Evolutionary conservation across 768 basidiomycete genomes (phyloP).

Genomic region (Agrocybe pediades): DNA sequence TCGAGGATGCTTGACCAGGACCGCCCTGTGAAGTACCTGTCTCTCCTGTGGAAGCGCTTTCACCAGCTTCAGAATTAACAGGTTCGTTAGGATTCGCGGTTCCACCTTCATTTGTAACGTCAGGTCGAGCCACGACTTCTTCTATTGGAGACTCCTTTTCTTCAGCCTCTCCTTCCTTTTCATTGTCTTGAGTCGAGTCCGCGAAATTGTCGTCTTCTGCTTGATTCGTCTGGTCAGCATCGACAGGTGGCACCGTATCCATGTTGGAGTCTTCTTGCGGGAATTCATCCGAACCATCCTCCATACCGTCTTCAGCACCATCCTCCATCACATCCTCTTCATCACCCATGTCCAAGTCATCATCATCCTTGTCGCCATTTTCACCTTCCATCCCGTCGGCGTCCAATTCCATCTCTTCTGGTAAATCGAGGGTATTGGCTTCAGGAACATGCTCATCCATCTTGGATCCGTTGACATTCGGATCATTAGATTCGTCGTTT

Average conservation of each 20-base stretch:
- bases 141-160: slow-evolving; percentile 32
- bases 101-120: slow-evolving; percentile 45
- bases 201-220: slow-evolving; percentile 2
- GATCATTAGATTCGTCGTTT: slow-evolving; percentile 43
- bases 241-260: slow-evolving; percentile 1
- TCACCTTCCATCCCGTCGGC: slow-evolving; percentile 37
- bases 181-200: slow-evolving; percentile 10
- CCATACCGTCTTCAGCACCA: slow-evolving; percentile 30
- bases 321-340: slow-evolving; percentile 35
- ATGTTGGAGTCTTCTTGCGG: slow-evolving; percentile 4
- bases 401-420: slow-evolving; percentile 79
- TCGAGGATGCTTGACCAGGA: slow-evolving; percentile 26
- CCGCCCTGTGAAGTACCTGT: slow-evolving; percentile 29
- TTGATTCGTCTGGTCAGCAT: slow-evolving; percentile 2
- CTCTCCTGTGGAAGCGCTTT: slow-evolving; percentile 32
- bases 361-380: slow-evolving; percentile 34
- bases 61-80: slow-evolving; percentile 24
- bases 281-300: slow-evolving; percentile 25
- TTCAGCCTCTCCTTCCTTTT: slow-evolving; percentile 32
- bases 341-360: slow-evolving; percentile 23
- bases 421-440: slow-evolving; percentile 83
- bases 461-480: slow-evolving; percentile 59
- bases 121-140: slow-evolving; percentile 40
- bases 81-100: slow-evolving; percentile 32
- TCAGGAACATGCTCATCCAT: slow-evolving; percentile 80